phyloP scores from a whole-genome alignment of 306 rosid species.

The Cercis canadensis region DNA sequence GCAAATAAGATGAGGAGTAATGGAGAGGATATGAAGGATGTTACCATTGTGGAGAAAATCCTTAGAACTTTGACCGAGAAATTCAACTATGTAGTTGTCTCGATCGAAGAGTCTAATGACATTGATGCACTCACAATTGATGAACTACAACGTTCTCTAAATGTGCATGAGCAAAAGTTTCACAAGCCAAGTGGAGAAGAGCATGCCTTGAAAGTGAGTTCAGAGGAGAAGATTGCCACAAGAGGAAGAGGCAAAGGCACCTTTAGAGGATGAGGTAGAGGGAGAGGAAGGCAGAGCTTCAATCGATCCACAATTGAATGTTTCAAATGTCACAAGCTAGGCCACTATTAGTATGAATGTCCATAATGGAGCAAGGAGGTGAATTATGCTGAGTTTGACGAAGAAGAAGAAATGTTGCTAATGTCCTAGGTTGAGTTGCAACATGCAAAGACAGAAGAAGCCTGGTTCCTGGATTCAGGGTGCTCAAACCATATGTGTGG shows the following conservation, averaged over 20 bases:
- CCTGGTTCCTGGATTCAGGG: not conserved
- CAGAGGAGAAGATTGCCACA: no score
- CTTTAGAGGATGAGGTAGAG: no score
- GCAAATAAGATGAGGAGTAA: not conserved
- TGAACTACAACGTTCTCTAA: not conserved
- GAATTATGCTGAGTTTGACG: no score
- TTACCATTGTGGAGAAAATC: not conserved
- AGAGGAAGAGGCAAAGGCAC: no score
- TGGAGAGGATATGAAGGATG: not conserved
- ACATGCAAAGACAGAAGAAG: no score
- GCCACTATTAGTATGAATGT: no score
- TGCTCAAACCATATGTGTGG: constrained; percentile 1
- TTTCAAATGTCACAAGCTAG: no score
- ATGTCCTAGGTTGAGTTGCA: not conserved
- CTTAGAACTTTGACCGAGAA: not conserved
- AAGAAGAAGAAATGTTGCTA: no score
- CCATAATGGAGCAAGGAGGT: no score
- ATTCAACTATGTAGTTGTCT: not conserved
- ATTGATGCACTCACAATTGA: not conserved
- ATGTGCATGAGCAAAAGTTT: not conserved
- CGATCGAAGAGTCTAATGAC: not conserved
- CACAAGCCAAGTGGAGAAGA: not conserved
- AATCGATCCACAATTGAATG: no score
- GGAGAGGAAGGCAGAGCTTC: no score
- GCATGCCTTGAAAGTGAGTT: no score